Percentiles rank a stretch among this genome's conserved stretches.
Evolutionary conservation across 441 rosid genomes (phyloP).

Genomic region (Jatropha podagrica): DNA sequence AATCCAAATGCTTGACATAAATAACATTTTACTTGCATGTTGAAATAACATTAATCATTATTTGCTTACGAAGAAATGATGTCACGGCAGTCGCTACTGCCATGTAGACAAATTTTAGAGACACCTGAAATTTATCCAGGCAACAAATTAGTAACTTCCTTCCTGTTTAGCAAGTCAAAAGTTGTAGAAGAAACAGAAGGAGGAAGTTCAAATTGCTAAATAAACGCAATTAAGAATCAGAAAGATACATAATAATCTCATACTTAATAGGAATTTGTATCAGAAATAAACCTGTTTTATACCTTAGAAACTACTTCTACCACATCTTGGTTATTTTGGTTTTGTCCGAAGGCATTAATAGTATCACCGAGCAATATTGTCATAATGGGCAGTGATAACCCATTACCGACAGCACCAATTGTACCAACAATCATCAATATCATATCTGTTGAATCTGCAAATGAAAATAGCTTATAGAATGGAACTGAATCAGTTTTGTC

Average conservation of each 20-base stretch:
- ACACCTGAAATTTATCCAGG: slow-evolving; percentile 38
- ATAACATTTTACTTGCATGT: background rate
- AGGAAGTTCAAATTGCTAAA: too few species aligned
- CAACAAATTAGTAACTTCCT: background rate
- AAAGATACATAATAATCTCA: background rate
- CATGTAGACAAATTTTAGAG: slow-evolving; percentile 63
- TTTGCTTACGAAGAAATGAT: slow-evolving; percentile 68
- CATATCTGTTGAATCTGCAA: slow-evolving; percentile 52
- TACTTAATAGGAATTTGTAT: too few species aligned
- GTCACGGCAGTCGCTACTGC: slow-evolving; percentile 62
- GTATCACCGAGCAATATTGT: slow-evolving; percentile 57
- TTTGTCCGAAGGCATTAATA: slow-evolving; percentile 53
- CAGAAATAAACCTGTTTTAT: background rate
- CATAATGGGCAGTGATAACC: slow-evolving; percentile 51
- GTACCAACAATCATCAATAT: slow-evolving; percentile 60
- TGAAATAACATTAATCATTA: background rate
- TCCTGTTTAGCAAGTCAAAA: background rate
- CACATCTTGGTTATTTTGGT: slow-evolving; percentile 35
- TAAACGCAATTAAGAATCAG: background rate
- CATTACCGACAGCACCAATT: slow-evolving; percentile 58
- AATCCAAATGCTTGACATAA: background rate
- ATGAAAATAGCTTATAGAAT: slow-evolving; percentile 58
- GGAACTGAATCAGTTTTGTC: slow-evolving; percentile 48
- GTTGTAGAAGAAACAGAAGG: background rate
- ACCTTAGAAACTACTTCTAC: slow-evolving; percentile 53